A percentile compares a stretch with the other conserved stretches of the same genome.
phyloP scores from a whole-genome alignment of 1,284 basidiomycete species.

The Vanrija humicola region DNA sequence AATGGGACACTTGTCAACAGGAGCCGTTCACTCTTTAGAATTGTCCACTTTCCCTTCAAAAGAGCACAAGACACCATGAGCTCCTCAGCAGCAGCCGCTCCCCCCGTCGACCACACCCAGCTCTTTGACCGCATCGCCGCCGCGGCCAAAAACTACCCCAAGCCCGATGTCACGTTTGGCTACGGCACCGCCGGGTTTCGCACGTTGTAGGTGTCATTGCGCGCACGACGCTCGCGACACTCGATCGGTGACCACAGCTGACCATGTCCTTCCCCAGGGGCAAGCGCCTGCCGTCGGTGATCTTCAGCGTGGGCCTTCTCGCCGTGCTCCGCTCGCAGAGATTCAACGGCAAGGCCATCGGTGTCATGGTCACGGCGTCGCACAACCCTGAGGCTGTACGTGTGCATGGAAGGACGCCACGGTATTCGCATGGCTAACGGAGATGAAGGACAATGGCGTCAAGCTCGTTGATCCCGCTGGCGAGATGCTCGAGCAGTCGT shows the following conservation, averaged over 20 bases:
- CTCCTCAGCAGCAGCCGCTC: constrained; percentile 13
- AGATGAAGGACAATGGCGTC: constrained; percentile 86
- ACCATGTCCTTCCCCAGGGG: constrained; percentile 55
- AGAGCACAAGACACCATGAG: constrained; percentile 3
- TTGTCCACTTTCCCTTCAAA: neutral
- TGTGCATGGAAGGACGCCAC: constrained; percentile 2
- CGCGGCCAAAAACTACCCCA: constrained; percentile 49
- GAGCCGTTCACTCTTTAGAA: neutral
- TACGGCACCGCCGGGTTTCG: constrained; percentile 97
- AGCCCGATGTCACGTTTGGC: constrained; percentile 57
- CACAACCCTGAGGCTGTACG: constrained; percentile 92
- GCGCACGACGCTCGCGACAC: neutral
- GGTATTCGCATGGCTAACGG: neutral
- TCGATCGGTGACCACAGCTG: neutral
- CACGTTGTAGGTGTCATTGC: constrained; percentile 64
- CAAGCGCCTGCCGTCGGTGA: constrained; percentile 77
- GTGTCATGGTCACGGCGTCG: constrained; percentile 98
- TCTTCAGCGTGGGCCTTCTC: constrained; percentile 88
- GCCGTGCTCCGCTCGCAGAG: constrained; percentile 87
- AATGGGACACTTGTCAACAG: too few relatives aligned
- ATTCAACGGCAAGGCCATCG: constrained; percentile 83
- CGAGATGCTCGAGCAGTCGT: constrained; percentile 97
- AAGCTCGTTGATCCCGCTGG: constrained; percentile 96
- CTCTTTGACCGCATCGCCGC: constrained; percentile 35
- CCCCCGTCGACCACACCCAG: constrained; percentile 22